Percentiles rank a stretch among this genome's conserved stretches.
Evolutionary conservation across 2,329 filamentous ascomycete genomes (phyloP).

Genomic region (Colletotrichum sp.): DNA sequence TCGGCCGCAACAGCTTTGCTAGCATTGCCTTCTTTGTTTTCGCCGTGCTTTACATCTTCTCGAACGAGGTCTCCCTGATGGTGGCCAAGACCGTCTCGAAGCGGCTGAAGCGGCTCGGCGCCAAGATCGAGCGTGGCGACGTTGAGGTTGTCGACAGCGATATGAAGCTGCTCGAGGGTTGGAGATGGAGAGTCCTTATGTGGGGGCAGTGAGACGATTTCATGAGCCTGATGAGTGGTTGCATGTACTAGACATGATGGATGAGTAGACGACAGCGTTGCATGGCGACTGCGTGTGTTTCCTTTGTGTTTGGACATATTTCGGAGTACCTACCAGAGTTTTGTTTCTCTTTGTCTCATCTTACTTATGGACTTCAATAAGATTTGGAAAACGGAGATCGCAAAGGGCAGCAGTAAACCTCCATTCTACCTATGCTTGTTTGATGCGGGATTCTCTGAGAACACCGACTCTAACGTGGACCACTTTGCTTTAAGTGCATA

Average conservation of each 20-base stretch:
- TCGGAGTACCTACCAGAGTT: neutral
- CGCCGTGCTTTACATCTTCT: slow-evolving; percentile 62
- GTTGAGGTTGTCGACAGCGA: slow-evolving; percentile 53
- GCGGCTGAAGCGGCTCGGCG: slow-evolving; percentile 51
- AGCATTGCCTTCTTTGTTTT: slow-evolving; percentile 60
- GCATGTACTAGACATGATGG: neutral
- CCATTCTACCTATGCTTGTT: neutral
- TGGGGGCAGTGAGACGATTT: slow-evolving; percentile 37
- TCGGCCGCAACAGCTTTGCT: slow-evolving; percentile 50
- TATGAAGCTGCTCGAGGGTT: slow-evolving; percentile 54
- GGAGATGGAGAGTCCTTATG: slow-evolving; percentile 61
- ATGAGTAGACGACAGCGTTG: neutral
- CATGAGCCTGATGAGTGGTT: neutral
- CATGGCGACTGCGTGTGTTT: neutral
- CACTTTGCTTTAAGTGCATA: neutral
- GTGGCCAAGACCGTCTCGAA: slow-evolving; percentile 58
- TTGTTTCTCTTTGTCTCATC: neutral
- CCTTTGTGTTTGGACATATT: neutral
- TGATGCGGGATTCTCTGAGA: neutral
- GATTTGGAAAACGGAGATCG: neutral
- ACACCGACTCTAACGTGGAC: neutral
- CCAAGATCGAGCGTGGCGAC: slow-evolving; percentile 53
- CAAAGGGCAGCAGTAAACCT: neutral
- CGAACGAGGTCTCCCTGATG: slow-evolving; percentile 61
- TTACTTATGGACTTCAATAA: neutral